phyloP scores from a whole-genome alignment of 306 rosid genomes.

The Prunus padus region DNA sequence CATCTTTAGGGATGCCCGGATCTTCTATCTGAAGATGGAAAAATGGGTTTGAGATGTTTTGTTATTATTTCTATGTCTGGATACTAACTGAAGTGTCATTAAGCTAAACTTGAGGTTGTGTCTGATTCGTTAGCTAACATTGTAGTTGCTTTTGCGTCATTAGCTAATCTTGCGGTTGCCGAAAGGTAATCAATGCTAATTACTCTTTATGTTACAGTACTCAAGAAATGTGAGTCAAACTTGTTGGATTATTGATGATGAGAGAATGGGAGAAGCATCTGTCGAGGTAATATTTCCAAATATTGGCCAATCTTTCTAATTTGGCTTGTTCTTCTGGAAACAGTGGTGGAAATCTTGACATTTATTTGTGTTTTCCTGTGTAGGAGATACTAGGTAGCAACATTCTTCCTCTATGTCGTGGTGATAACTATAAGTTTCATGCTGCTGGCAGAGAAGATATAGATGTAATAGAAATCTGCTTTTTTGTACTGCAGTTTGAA shows the following conservation, averaged over 20 bases:
- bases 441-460: conserved; percentile 98
- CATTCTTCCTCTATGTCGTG: conserved; percentile 64
- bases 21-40: neutral
- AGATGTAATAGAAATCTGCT: conserved; percentile 53
- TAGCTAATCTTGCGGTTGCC: neutral
- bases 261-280: conserved; percentile 97
- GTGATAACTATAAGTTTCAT: conserved; percentile 88
- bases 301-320: conserved; percentile 14
- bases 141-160: neutral
- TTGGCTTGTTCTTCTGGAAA: conserved; percentile 19
- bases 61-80: neutral
- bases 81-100: neutral
- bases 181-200: neutral
- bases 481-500: conserved; percentile 18
- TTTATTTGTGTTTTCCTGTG: conserved; percentile 28
- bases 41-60: neutral
- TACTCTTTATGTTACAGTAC: conserved; percentile 53
- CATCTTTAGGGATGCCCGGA: too few relatives aligned
- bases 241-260: conserved; percentile 89
- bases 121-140: neutral
- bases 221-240: conserved; percentile 97
- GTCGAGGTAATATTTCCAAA: conserved; percentile 64
- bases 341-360: conserved; percentile 25
- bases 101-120: neutral
- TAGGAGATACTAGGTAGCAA: conserved; percentile 77